phyloP scores from a whole-genome alignment of 2,329 filamentous ascomycete genomes.

The Lomentospora prolificans region DNA sequence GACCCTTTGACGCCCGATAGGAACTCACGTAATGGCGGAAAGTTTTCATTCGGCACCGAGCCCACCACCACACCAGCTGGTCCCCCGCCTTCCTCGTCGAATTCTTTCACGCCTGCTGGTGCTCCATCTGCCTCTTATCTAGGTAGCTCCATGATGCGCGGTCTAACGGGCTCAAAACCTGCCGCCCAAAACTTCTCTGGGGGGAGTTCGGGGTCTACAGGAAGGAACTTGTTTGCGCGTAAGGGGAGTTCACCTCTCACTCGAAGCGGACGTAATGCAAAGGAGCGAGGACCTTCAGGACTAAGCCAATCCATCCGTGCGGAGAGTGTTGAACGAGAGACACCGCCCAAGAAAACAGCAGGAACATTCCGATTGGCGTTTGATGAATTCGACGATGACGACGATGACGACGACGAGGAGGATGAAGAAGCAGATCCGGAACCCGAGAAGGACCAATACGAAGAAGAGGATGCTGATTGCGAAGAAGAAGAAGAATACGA shows the following conservation, averaged over 20 bases:
- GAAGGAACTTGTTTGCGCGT: constrained; percentile 27
- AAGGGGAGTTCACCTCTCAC: constrained; percentile 33
- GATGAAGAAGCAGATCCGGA: constrained; percentile 24
- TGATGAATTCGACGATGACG: constrained; percentile 14
- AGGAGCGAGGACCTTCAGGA: constrained; percentile 36
- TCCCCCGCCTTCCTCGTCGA: constrained; percentile 39
- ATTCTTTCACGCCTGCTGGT: constrained; percentile 46
- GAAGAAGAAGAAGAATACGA: constrained; percentile 25
- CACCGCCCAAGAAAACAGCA: constrained; percentile 13
- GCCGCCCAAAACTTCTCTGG: constrained; percentile 27
- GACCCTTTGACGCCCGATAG: constrained; percentile 39
- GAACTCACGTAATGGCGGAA: not conserved
- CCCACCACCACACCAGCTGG: constrained; percentile 45
- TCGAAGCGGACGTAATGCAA: constrained; percentile 33
- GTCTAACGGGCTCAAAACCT: constrained; percentile 26
- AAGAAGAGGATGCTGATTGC: constrained; percentile 18
- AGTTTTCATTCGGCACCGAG: constrained; percentile 30
- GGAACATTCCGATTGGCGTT: constrained; percentile 15
- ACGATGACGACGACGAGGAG: constrained; percentile 22
- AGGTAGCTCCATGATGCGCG: constrained; percentile 43
- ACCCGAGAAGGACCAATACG: constrained; percentile 21
- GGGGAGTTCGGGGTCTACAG: constrained; percentile 16
- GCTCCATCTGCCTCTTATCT: constrained; percentile 45
- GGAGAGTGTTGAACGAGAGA: constrained; percentile 10
- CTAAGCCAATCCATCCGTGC: constrained; percentile 34